Evolutionary conservation across 495 filamentous ascomycete species (phyloP), one percentile per base, ranked within the genome.

Genomic region (Penicillium samsonianum): DNA sequence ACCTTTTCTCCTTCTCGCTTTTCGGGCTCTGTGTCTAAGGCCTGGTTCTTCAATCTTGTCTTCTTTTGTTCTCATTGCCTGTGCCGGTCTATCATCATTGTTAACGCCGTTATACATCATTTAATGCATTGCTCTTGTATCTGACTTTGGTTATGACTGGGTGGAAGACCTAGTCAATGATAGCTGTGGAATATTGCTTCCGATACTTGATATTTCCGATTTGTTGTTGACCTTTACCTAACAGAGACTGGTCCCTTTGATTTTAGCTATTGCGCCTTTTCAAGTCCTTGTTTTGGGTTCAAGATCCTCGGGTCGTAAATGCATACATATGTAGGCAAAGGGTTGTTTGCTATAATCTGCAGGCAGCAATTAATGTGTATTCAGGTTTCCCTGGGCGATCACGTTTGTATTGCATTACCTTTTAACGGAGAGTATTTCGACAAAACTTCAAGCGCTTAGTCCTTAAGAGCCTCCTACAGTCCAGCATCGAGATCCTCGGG

Each of bases 71-170:
- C 14, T 52, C 53, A 58, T 52, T 53, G 23, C 50, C 40, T 33
- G 26, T 50, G 23, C 20, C 53, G 30, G 53, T 48, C 31, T 56
- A 22, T 50, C 35, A 65, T 65, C 41, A 17, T 66, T 33, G 30
- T 33, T 62, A 64, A 64, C 53, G 55, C 43, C 38, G 16, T 48
- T 53, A 66, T 64, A 66, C 50, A 48, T 65, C 57, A 64, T 68
- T 73, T 70, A 67, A 73, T 71, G 59, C 65, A 53, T 62, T 65
- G 63, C 55, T 56, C 45, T 53, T 61, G 63, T 58, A 49, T 61
- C 19, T 58, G 49, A 44, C 20, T 12, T 30, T 33, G 16, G 42
- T 17, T 12, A 5, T 19, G 6, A 20, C n/a, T n/a, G 8, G 16
- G 4, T 38, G 23, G 50, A 42, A 14, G 9, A 17, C 4, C 10